Evolutionary conservation across 169 alveolate species (phyloP).

Genomic region (Plasmodium yoelii): DNA sequence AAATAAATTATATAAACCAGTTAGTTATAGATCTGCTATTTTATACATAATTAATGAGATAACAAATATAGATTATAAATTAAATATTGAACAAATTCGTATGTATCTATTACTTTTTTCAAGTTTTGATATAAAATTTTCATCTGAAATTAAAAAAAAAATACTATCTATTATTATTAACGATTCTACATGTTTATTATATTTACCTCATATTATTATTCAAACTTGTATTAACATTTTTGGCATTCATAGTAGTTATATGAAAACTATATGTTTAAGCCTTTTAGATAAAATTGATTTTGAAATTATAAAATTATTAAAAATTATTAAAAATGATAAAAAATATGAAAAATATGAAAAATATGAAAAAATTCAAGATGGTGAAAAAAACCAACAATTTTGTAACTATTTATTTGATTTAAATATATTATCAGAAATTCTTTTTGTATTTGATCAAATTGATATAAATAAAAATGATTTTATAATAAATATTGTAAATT

Average conservation of each 20-base stretch:
- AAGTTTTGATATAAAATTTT: slow-evolving; percentile 45
- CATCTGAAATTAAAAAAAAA: slow-evolving; percentile 56
- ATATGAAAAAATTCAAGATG: not conserved
- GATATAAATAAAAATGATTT: slow-evolving; percentile 64
- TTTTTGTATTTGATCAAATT: slow-evolving; percentile 76
- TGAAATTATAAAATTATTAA: slow-evolving; percentile 22
- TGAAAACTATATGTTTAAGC: slow-evolving; percentile 43
- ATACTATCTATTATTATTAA: slow-evolving; percentile 35
- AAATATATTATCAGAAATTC: slow-evolving; percentile 15
- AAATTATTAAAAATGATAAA: slow-evolving; percentile 2
- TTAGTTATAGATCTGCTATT: slow-evolving; percentile 65
- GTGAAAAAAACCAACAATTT: not conserved
- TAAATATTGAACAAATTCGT: slow-evolving; percentile 41
- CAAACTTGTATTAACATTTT: slow-evolving; percentile 23
- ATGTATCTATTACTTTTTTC: slow-evolving; percentile 46
- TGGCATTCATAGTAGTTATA: slow-evolving; percentile 49
- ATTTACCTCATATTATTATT: slow-evolving; percentile 8
- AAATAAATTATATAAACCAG: slow-evolving; percentile 8
- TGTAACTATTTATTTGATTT: slow-evolving; percentile 11
- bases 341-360: not conserved
- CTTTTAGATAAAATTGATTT: slow-evolving; percentile 56
- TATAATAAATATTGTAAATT: slow-evolving; percentile 19
- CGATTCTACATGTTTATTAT: not conserved
- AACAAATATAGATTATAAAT: slow-evolving; percentile 39
- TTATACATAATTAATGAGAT: slow-evolving; percentile 53